Conservation (phyloP, 2,329 filamentous ascomycete genomes). For the Fusarium odoratissimum region DNA sequence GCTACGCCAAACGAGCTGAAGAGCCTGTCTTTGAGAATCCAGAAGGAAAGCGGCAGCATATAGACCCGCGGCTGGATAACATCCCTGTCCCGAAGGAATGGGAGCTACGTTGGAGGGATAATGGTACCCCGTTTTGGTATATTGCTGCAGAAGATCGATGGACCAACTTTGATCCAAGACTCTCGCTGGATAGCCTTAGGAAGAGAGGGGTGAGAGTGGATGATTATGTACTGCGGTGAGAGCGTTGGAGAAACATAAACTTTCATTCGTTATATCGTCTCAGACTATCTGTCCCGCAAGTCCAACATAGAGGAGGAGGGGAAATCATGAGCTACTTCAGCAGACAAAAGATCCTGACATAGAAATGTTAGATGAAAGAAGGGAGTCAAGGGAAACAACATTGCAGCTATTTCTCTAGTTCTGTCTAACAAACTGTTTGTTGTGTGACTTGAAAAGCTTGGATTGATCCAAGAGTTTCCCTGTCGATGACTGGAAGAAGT, state of each 20-base stretch:
- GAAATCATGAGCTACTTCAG: too few species aligned
- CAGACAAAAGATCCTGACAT: too few species aligned
- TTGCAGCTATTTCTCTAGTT: rapidly evolving
- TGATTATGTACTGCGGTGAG: background rate
- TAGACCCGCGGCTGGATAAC: background rate
- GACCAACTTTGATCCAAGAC: background rate
- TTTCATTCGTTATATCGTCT: rapidly evolving
- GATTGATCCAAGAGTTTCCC: constrained; percentile 7
- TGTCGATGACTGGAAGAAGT: constrained; percentile 15
- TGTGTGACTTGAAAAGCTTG: constrained; percentile 21
- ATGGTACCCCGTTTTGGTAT: constrained; percentile 1
- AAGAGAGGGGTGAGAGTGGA: background rate
- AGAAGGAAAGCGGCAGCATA: background rate
- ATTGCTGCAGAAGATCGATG: background rate
- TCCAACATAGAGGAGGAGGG: too few species aligned
- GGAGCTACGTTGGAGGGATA: background rate
- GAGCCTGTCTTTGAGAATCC: background rate
- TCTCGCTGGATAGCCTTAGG: background rate
- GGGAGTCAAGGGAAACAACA: background rate
- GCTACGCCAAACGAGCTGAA: background rate
- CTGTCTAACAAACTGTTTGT: constrained; percentile 1
- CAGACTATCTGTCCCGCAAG: background rate
- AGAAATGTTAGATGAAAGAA: background rate
- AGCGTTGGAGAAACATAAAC: background rate
- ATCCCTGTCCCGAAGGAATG: background rate